Percentiles rank a stretch among this genome's conserved stretches.
phyloP scores from a whole-genome alignment of 345 rosid species.

The Pistacia integerrima region DNA sequence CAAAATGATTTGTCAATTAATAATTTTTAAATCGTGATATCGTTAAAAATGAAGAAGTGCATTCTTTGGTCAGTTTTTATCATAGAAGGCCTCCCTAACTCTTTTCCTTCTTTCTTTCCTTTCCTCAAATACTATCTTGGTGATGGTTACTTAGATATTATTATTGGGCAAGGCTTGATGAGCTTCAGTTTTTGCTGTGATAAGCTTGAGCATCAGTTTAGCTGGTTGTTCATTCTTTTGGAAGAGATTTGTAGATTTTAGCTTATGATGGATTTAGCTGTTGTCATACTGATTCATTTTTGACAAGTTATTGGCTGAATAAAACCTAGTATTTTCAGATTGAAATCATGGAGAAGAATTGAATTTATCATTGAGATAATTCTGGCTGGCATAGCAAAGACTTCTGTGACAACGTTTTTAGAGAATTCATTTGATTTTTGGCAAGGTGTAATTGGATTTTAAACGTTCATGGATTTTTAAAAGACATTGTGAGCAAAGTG shows the following conservation, averaged over 20 bases:
- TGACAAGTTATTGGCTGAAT: neutral
- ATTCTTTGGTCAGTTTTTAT: too few relatives aligned
- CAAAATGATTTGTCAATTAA: too few relatives aligned
- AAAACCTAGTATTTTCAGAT: neutral
- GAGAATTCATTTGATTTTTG: neutral
- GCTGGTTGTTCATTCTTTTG: neutral
- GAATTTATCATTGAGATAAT: neutral
- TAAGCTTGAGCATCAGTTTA: neutral
- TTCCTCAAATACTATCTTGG: neutral
- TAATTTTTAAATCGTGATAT: too few relatives aligned
- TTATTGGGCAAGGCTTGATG: slow-evolving; percentile 1
- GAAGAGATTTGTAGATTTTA: neutral
- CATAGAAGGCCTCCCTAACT: too few relatives aligned
- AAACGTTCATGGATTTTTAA: neutral
- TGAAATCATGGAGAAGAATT: slow-evolving; percentile 3
- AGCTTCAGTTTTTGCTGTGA: neutral
- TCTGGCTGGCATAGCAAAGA: slow-evolving; percentile 1
- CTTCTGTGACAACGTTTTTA: neutral
- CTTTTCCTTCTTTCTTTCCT: neutral
- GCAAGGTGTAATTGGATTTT: too few relatives aligned
- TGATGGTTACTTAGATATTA: neutral
- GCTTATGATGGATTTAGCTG: neutral
- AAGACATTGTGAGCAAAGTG: neutral
- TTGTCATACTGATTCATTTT: neutral
- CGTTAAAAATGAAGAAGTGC: too few relatives aligned